Evolutionary conservation across 2,329 filamentous ascomycete genomes (phyloP).

Genomic region (Cylindrodendrum hubeiense): DNA sequence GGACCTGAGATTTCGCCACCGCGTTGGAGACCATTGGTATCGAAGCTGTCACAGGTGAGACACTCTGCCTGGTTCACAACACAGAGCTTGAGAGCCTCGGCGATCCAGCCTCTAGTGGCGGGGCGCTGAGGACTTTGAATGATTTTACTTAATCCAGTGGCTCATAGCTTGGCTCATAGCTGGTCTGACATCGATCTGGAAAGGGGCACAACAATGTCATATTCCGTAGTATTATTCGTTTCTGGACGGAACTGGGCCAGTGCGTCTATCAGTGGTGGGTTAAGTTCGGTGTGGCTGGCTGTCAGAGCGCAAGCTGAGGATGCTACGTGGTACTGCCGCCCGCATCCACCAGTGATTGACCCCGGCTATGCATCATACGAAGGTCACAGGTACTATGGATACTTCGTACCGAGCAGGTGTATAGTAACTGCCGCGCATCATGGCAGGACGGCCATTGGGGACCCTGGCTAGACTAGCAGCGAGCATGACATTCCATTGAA

Average conservation of each 20-base stretch:
- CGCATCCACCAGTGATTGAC: neutral
- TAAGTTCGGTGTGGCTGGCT: slow-evolving; percentile 14
- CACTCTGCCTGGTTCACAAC: neutral
- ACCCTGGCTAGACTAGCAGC: neutral
- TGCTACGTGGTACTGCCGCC: slow-evolving; percentile 13
- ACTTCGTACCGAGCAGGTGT: neutral
- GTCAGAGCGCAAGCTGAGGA: slow-evolving; percentile 11
- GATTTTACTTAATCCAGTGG: neutral
- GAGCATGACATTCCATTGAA: slow-evolving; percentile 5
- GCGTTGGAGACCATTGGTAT: neutral
- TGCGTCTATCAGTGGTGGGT: slow-evolving; percentile 16
- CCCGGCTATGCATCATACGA: slow-evolving; percentile 11
- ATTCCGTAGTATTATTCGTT: neutral
- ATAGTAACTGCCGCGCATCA: neutral
- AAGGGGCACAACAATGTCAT: neutral
- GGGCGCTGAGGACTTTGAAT: neutral
- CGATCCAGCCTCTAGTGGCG: neutral
- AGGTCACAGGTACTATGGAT: neutral
- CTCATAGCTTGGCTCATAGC: neutral
- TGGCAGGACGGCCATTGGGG: neutral
- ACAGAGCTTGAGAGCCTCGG: neutral
- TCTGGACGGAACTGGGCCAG: slow-evolving; percentile 9
- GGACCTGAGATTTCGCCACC: neutral
- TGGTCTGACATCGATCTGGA: slow-evolving; percentile 2
- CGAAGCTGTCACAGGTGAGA: slow-evolving; percentile 5